A percentile compares a stretch with the other conserved stretches of the same genome.
phyloP scores from a whole-genome alignment of 352 stramenopile species.

The Globisporangium rhizosaccharum region DNA sequence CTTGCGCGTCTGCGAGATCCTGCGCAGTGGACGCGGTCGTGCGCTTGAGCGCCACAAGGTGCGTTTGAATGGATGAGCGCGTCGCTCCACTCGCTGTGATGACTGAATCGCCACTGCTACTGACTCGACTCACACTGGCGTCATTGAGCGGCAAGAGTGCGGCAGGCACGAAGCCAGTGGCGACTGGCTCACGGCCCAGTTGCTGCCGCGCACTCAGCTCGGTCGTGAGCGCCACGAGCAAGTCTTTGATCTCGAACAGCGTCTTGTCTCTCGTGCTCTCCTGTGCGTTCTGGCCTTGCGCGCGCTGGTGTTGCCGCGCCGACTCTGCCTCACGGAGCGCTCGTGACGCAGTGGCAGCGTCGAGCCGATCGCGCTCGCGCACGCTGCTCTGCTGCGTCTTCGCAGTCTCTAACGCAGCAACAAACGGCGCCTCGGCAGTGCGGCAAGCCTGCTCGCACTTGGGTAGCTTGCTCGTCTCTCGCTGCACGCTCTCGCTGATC shows the following conservation, averaged over 20 bases:
- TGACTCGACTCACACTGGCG: no score
- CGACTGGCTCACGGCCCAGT: neutral
- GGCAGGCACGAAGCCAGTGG: neutral
- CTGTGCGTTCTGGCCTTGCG: neutral
- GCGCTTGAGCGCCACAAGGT: constrained; percentile 2
- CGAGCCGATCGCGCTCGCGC: constrained; percentile 1
- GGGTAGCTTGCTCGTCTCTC: constrained; percentile 19
- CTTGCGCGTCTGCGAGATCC: constrained; percentile 15
- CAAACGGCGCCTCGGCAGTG: constrained; percentile 15
- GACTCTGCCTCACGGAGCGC: neutral
- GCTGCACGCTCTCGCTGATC: constrained; percentile 6
- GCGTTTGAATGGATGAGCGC: neutral
- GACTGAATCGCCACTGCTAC: no score
- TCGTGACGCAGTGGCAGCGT: neutral
- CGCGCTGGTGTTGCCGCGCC: neutral
- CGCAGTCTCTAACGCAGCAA: constrained; percentile 10
- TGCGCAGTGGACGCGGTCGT: no score
- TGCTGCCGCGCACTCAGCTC: constrained; percentile 15
- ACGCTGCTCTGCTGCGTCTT: constrained; percentile 18
- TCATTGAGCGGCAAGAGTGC: neutral
- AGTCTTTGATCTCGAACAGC: constrained; percentile 55
- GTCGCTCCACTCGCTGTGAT: no score
- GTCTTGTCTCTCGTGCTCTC: constrained; percentile 29
- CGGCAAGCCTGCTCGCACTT: constrained; percentile 16
- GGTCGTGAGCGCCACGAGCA: constrained; percentile 31